Percentiles rank a stretch among this genome's conserved stretches.
Conservation (phyloP, 2,329 filamentous ascomycete genomes). For the Aspergillus sp. region DNA sequence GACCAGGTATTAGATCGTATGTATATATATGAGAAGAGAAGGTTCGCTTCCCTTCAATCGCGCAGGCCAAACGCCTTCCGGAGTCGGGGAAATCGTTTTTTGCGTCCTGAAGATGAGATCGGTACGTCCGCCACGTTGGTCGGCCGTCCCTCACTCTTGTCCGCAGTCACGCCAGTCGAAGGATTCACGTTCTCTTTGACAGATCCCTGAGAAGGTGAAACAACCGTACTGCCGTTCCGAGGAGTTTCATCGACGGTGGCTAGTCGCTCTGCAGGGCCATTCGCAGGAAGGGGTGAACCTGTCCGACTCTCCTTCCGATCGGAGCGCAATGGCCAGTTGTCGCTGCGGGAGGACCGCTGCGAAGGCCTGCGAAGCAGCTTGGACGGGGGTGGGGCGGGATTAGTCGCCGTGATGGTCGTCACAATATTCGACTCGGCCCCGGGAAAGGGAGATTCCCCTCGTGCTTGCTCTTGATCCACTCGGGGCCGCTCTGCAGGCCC, state of each 20-base stretch:
- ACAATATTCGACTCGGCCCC: conserved; percentile 16
- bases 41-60: conserved; percentile 1
- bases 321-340: conserved; percentile 32
- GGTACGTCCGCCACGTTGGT: conserved; percentile 31
- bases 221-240: conserved; percentile 13
- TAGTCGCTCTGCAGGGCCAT: conserved; percentile 6
- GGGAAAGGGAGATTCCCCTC: conserved; percentile 15
- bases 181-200: conserved; percentile 7
- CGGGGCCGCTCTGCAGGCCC: conserved; percentile 13
- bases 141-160: not conserved
- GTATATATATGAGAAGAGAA: conserved; percentile 5
- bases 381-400: conserved; percentile 21
- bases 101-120: conserved; percentile 42
- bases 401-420: conserved; percentile 26
- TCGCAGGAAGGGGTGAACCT: not conserved
- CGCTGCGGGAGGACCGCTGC: conserved; percentile 22
- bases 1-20: conserved; percentile 1
- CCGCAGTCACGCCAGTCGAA: not conserved
- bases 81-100: conserved; percentile 49
- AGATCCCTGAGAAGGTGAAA: not conserved
- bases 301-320: conserved; percentile 9
- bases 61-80: conserved; percentile 49
- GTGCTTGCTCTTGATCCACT: conserved; percentile 26
- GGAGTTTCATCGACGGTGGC: conserved; percentile 18
- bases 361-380: conserved; percentile 33